These are phyloP conservation scores for Myotisia sp. DNA, from an alignment of 2,329 filamentous ascomycete genomes.

Conservation along the genomic window DNA sequence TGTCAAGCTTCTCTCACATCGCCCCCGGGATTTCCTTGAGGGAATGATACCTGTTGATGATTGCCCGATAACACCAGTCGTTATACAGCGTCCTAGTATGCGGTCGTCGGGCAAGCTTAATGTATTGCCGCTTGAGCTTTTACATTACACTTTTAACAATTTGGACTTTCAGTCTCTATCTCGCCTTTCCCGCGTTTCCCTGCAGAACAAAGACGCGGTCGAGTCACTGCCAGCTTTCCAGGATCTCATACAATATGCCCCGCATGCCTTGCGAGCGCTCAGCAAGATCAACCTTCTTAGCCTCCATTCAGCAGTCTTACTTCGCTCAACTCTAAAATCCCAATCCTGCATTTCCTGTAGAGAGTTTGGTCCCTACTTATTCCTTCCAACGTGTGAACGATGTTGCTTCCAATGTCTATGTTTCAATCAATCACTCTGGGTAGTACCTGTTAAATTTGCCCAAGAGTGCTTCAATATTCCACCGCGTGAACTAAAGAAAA, in stretches of 20 bases:
- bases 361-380: conserved; percentile 2
- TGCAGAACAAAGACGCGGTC: neutral
- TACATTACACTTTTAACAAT: neutral
- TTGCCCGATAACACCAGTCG: neutral
- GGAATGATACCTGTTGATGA: neutral
- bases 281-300: conserved; percentile 1
- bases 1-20: neutral
- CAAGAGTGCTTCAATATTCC: neutral
- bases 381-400: conserved; percentile 4
- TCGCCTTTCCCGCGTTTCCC: conserved; percentile 2
- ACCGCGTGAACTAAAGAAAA: conserved; percentile 1
- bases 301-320: conserved; percentile 1
- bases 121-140: conserved; percentile 1
- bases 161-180: conserved; percentile 1
- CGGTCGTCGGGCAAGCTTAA: conserved; percentile 1
- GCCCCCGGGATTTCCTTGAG: neutral
- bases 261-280: conserved; percentile 1
- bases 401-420: neutral
- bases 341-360: neutral
- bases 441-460: neutral
- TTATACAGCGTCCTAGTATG: neutral
- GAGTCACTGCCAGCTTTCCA: conserved; percentile 5
- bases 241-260: neutral
- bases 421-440: conserved; percentile 1
- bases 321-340: conserved; percentile 1